Base-by-base conservation (phyloP, 805 yeast genomes). In the Suhomyces xylopsoci region DNA sequence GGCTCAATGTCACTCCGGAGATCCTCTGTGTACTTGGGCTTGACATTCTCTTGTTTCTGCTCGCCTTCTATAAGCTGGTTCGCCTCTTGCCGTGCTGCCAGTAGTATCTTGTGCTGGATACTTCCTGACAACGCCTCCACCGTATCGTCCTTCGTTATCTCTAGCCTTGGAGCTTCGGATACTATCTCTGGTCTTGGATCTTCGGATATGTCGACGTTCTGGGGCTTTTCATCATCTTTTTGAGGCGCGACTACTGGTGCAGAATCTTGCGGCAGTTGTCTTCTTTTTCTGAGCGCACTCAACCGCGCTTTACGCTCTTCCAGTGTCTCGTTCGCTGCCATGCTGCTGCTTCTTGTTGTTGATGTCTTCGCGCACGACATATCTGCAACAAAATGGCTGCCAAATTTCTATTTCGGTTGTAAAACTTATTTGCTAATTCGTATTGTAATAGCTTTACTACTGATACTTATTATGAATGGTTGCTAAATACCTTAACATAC, bases 1-100 rank as follows among this genome's bases (percentile, higher is more conserved):
- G 52, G 52, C 5, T 54, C 56, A 32, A 74, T 50, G 42, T 71
- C 73, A 14, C 57, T 53, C 50, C 66, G 68, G 49, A 74, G 63
- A 50, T 74, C 77, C 44, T 62, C 50, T 19, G 72, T 71, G 48
- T 65, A 60, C 2, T 51, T 48, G 20, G 20, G 24, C 7, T 45
- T 30, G 20, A 3, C n/a, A 32, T 50, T 50, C 10, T 32, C 22
- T 14, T 36, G 38, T 9, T 41, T 38, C 42, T 42, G 34, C 10
- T 41, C 48, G 10, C 32, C 7, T 5, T 20, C 38, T 22, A 52
- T 26, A 20, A 12, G 26, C 36, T 51, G 51, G 45, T 48, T 48
- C 25, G 57, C 56, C 34, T 46, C 48, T 44, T 32, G 26, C 28
- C 49, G 51, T 19, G 66, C 61, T 22, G 53, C 51, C 15, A 50